Evolutionary conservation across 768 basidiomycete species (phyloP).

Genomic region (Pleurotus sapidus): DNA sequence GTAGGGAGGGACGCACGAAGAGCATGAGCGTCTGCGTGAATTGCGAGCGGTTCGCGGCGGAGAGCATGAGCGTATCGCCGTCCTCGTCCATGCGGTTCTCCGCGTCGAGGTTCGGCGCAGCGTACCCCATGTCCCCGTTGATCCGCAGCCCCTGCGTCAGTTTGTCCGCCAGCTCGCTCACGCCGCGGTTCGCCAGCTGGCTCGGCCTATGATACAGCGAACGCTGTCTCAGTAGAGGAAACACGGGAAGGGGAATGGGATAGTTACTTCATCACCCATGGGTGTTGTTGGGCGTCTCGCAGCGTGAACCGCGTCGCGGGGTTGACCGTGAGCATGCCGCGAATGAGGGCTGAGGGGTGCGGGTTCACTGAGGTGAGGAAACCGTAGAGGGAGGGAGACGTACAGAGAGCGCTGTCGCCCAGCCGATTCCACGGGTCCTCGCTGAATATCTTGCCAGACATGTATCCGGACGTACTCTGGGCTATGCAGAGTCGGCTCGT

Average conservation of each 20-base stretch:
- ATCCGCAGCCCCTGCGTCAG: constrained; percentile 66
- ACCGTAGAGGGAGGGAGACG: constrained; percentile 21
- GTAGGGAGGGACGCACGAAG: constrained; percentile 55
- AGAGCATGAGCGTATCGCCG: constrained; percentile 58
- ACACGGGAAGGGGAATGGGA: not conserved
- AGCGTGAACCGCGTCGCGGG: constrained; percentile 68
- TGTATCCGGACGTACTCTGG: constrained; percentile 78
- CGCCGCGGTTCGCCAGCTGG: constrained; percentile 56
- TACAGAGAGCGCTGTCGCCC: constrained; percentile 56
- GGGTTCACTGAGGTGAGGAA: not conserved
- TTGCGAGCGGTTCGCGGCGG: constrained; percentile 56
- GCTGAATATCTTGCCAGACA: constrained; percentile 68
- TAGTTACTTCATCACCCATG: constrained; percentile 69
- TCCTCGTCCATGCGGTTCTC: constrained; percentile 40
- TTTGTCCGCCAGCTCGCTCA: constrained; percentile 58
- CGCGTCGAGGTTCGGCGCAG: constrained; percentile 46
- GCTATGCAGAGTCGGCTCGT: constrained; percentile 79
- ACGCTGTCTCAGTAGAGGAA: not conserved
- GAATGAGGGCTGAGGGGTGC: constrained; percentile 60
- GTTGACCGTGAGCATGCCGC: constrained; percentile 70
- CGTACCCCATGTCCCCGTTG: constrained; percentile 74
- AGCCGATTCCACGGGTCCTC: constrained; percentile 82
- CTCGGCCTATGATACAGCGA: constrained; percentile 46
- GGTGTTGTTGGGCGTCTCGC: constrained; percentile 44
- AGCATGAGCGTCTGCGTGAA: constrained; percentile 81